Evolutionary conservation across 2,329 filamentous ascomycete genomes (phyloP), one percentile per base, ranked within the genome.

Genomic region (Gnomoniopsis smithogilvyi): DNA sequence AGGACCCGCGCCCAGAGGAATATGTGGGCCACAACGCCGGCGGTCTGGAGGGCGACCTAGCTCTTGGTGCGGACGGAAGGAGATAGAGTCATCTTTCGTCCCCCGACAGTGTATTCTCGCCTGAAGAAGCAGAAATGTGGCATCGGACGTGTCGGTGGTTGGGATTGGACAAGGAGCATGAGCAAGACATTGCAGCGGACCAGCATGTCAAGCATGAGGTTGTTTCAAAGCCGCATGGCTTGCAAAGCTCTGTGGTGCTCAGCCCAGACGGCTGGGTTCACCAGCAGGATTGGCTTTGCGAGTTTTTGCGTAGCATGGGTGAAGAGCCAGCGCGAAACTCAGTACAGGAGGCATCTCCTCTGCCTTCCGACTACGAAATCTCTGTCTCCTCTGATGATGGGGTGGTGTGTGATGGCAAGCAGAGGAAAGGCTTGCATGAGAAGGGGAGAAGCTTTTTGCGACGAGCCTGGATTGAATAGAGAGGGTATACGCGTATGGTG

Each of bases 1-100:
- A 86, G 65, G 84, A 86, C 56, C 84, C 84, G 8, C 73, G 84
- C 45, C 84, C 84, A 6, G 82, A 86, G 67, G 83, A 86, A 68
- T 85, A 84, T 65, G 70, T 75, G 33, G 70, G 74, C 50, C 77
- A 78, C 38, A 26, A 58, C n/a, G 72, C 74, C 48, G 76, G 76
- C 46, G 79, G 78, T 4, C 74, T 87, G 21, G 84, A 87, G 72
- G 81, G 81, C 30, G 84, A 87, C 61, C 75, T 87, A 45, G 81
- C 81, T 33, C 80, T 79, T 30, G 82, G 85, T 21, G 78, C 87
- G 67, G 85, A 88, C 69, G 79, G 78, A 26, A 57, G 67, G 60
- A 64, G 69, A 54, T 68, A 67, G 56, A 61, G 55, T 26, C 58
- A 19, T 54, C 24, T 24, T 21, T 51, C 45, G 46, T 33, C 33